phyloP scores from a whole-genome alignment of 2,329 filamentous ascomycete genomes.

The Cladosporium halotolerans region DNA sequence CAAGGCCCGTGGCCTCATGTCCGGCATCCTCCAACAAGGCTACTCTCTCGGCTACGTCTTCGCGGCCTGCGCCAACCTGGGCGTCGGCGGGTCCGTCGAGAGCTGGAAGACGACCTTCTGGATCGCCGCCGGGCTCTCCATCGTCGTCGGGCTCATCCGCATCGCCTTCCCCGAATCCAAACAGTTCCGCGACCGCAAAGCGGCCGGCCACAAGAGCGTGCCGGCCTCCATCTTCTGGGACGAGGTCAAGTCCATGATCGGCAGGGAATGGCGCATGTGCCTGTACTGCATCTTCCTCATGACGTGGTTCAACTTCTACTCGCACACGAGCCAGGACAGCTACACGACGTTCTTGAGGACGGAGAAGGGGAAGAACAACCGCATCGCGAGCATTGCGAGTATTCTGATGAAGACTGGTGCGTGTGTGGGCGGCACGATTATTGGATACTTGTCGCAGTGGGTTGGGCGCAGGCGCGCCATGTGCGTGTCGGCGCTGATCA shows the following conservation, averaged over 20 bases:
- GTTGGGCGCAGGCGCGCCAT: conserved; percentile 67
- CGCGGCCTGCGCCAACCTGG: conserved; percentile 68
- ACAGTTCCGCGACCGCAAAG: conserved; percentile 67
- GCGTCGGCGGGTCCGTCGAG: conserved; percentile 57
- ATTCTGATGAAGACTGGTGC: conserved; percentile 55
- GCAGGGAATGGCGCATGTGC: conserved; percentile 67
- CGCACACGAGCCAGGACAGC: conserved; percentile 72
- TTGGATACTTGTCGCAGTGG: conserved; percentile 70
- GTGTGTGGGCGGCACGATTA: conserved; percentile 30
- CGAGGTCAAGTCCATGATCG: conserved; percentile 63
- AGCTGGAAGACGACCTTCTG: conserved; percentile 63
- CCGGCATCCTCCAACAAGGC: conserved; percentile 71
- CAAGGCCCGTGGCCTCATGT: conserved; percentile 67
- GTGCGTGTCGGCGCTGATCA: conserved; percentile 54
- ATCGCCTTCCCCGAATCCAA: conserved; percentile 66
- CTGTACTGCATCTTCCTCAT: conserved; percentile 73
- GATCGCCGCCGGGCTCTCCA: conserved; percentile 62
- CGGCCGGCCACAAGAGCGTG: conserved; percentile 47
- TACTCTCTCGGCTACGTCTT: conserved; percentile 76
- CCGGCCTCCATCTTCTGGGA: conserved; percentile 54
- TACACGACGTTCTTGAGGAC: conserved; percentile 76
- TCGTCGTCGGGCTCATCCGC: conserved; percentile 61
- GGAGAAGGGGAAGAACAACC: conserved; percentile 62
- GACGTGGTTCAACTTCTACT: conserved; percentile 63
- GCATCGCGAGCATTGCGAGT: conserved; percentile 62